Evolutionary conservation across 164 flowering plant genomes (phyloP), one percentile per base, ranked within the genome.

Genomic region (Warburgia ugandensis): DNA sequence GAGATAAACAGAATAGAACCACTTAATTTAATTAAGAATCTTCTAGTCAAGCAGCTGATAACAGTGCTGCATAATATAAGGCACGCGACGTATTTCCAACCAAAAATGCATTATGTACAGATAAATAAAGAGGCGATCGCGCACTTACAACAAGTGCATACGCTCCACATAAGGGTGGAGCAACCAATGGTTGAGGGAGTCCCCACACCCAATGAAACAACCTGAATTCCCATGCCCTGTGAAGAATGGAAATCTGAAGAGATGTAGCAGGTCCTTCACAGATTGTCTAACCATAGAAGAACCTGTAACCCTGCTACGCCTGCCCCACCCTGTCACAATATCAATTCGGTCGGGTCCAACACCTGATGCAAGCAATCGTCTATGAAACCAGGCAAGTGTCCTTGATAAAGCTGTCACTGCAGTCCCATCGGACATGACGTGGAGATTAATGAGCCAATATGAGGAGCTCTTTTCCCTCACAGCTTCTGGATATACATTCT

Each of bases 381-480:
- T 68, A 10, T 86, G 89, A 46, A 94, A 78, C 94, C 92, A 79
- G 29, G 99, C 94, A 2, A 94, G 81, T 4, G 99, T 94, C 63
- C 97, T 76, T 2, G 97, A 86, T 10, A 89, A 69, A 0, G 99
- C 96, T 5, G 85, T 89, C 29, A 89, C 80, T 0, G 99, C 97
- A 32, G 99, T 94, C 9, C 99, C 97, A 61, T 89, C 91, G 7
- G 99, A 94, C 97, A 94, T 94, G 3, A 94, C 89, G 52, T 94
- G 97, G n/a, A 94, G 79, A 57, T 92, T 88, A 11, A 92, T 88
- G 38, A 92, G 87, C 97, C 97, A 92, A 62, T 84, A 84, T 39
- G 76, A 71, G 12, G 85, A 68, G 39, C 86, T 69, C 59, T 84
- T 89, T 77, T 83, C 83, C 33, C 55, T 77, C 11, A 92, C 77